Base-by-base conservation (phyloP, 1,284 basidiomycete species). In the Tilletia indica region DNA sequence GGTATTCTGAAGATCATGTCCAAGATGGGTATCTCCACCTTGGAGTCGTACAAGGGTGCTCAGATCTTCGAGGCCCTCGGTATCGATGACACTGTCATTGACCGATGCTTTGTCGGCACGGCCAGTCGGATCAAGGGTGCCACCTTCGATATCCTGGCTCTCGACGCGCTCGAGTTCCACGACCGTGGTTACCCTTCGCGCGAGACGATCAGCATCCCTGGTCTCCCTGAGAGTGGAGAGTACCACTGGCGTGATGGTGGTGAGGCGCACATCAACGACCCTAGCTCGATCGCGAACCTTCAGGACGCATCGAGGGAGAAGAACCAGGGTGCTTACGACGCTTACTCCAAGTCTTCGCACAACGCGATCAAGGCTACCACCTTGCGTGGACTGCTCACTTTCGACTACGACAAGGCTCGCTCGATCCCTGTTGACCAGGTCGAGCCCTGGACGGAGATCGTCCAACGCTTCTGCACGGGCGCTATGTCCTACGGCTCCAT, bases 401-500 rank as follows among this genome's bases (percentile, higher is more conserved):
- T 82, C 58, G 76, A 76, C 72, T 82, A 68, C 71, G 73, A 72
- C 70, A 79, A 80, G 77, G 70, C 73, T 56, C 76, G 80, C 8
- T 71, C 80, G 45, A 81, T 82, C 71, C 81, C 81, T 61, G 68
- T 82, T 63, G 81, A 82, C 76, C 81, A 82, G 76, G 81, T 82
- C 71, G 81, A 82, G 78, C 81, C 81, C 9, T 82, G 81, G 81
- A 82, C 81, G 36, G 81, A 82, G 75, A 82, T 82, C 47, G 81
- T 81, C 9, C 81, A 79, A 75, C 81, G 81, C 25, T 82, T 82
- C 75, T 81, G 80, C 75, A 82, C 80, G 36, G 80, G 80, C 76
- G 80, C 80, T 73, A 82, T 82, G 80, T 82, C 80, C 66, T 82
- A 82, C 74, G 80, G 80, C 47, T 80, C 78, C 75, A 82, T 82